phyloP scores from a whole-genome alignment of 768 basidiomycete species.

The Rickenella mellea region DNA sequence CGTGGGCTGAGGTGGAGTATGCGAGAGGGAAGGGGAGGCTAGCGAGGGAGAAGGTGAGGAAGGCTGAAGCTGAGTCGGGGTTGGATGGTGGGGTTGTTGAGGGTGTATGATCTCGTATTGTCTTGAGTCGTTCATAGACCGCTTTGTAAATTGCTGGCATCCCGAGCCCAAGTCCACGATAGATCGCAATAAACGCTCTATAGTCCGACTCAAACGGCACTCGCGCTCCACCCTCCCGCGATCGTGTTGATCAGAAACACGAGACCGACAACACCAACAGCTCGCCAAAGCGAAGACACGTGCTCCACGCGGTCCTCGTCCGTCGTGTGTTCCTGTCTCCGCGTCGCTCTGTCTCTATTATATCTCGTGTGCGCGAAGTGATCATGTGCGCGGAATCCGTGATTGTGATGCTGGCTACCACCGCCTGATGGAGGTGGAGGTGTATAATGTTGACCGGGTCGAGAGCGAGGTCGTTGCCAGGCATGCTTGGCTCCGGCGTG shows the following conservation, averaged over 20 bases:
- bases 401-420: neutral
- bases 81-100: no score
- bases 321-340: no score
- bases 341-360: neutral
- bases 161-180: no score
- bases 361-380: neutral
- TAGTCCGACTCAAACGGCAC: no score
- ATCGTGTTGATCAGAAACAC: neutral
- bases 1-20: conserved; percentile 59
- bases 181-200: no score
- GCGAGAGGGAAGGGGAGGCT: conserved; percentile 72
- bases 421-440: neutral
- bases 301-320: neutral
- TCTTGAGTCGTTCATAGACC: no score
- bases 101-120: no score
- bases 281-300: neutral
- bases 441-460: neutral
- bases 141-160: no score
- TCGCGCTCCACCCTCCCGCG: neutral
- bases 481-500: neutral
- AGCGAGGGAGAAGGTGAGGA: conserved; percentile 47
- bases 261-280: neutral
- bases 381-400: neutral
- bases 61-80: conserved; percentile 8
- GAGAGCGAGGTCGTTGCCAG: neutral